A percentile compares a stretch with the other conserved stretches of the same genome.
These are phyloP conservation scores for Neurospora sp. DNA, from an alignment of 495 filamentous ascomycete species.

Conservation along the genomic window DNA sequence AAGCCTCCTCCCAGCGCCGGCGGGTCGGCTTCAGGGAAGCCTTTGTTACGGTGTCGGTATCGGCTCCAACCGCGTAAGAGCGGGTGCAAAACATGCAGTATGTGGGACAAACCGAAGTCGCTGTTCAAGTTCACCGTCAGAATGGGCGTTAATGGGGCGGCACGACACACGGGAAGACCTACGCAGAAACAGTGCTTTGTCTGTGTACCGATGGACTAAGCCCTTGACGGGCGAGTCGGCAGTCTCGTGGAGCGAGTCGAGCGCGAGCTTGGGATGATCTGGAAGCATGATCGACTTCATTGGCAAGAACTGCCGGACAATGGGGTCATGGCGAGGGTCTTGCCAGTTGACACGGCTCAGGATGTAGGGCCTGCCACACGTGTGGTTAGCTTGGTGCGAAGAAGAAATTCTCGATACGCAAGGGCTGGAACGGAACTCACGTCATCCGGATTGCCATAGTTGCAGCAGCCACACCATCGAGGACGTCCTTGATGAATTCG, in stretches of 20 bases:
- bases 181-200: conserved; percentile 51
- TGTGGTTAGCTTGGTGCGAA: conserved; percentile 1
- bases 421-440: conserved; percentile 21
- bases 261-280: conserved; percentile 34
- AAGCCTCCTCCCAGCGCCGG: conserved; percentile 34
- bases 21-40: conserved; percentile 30
- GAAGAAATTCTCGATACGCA: background rate
- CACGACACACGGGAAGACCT: conserved; percentile 10
- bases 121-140: conserved; percentile 13
- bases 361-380: conserved; percentile 38
- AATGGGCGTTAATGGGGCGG: background rate
- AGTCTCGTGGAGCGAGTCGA: conserved; percentile 41
- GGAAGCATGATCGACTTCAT: conserved; percentile 36
- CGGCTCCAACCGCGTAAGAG: conserved; percentile 43
- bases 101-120: conserved; percentile 45
- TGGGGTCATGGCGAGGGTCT: conserved; percentile 43
- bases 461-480: conserved; percentile 34
- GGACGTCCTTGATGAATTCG: conserved; percentile 42
- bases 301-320: conserved; percentile 45
- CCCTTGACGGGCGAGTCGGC: conserved; percentile 37
- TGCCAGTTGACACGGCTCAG: conserved; percentile 44
- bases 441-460: conserved; percentile 45
- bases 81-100: conserved; percentile 50
- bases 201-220: conserved; percentile 48
- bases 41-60: conserved; percentile 42